These are phyloP conservation scores for Leucocoprinus sp. DNA, from an alignment of 768 basidiomycete species.

Conservation along the genomic window DNA sequence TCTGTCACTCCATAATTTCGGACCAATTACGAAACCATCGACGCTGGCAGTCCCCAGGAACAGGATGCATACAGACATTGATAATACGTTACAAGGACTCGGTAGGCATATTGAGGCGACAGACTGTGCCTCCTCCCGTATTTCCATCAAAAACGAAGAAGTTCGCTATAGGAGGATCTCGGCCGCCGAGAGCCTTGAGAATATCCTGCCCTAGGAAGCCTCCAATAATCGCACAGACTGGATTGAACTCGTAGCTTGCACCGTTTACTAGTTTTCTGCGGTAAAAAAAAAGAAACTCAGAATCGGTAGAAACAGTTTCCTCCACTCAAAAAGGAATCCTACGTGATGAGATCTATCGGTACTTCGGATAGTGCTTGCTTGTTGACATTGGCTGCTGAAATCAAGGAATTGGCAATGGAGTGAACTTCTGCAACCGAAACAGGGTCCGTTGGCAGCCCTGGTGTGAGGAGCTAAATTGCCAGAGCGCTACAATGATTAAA, in stretches of 20 bases:
- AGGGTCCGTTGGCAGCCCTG: slow-evolving; percentile 46
- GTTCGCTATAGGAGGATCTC: slow-evolving; percentile 91
- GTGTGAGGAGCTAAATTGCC: slow-evolving; percentile 67
- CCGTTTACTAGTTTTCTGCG: slow-evolving; percentile 58
- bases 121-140: slow-evolving; percentile 69
- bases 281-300: slow-evolving; percentile 1
- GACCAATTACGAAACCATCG: slow-evolving; percentile 5
- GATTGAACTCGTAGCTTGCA: slow-evolving; percentile 82
- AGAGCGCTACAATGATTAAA: slow-evolving; percentile 50
- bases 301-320: background rate
- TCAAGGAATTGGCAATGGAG: slow-evolving; percentile 52
- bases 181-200: slow-evolving; percentile 80
- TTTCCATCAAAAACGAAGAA: slow-evolving; percentile 84
- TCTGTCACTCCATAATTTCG: too few relatives aligned
- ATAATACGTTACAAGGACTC: background rate
- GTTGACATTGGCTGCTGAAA: slow-evolving; percentile 60
- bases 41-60: background rate
- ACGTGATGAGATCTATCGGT: slow-evolving; percentile 61
- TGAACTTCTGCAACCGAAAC: slow-evolving; percentile 45
- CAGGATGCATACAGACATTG: background rate
- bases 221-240: slow-evolving; percentile 90
- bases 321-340: slow-evolving; percentile 14
- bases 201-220: slow-evolving; percentile 95
- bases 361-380: slow-evolving; percentile 51
- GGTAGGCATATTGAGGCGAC: slow-evolving; percentile 37